These are phyloP conservation scores for Telopea speciosissima DNA, from an alignment of 177 flowering plant species.

Conservation along the genomic window DNA sequence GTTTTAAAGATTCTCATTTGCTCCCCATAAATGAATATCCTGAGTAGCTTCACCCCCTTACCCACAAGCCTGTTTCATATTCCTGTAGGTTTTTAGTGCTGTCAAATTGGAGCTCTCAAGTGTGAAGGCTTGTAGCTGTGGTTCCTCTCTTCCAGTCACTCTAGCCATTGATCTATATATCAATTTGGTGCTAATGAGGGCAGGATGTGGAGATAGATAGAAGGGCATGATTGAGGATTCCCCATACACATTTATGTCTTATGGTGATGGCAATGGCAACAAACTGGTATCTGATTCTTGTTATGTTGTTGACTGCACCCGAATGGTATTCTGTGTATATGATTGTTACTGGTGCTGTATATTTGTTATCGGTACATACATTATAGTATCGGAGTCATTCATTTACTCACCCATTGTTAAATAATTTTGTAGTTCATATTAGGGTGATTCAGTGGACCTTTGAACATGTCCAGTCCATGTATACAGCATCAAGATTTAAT, in stretches of 20 bases:
- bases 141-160: not conserved
- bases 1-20: not conserved
- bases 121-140: not conserved
- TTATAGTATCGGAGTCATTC: no score
- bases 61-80: not conserved
- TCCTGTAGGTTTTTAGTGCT: not conserved
- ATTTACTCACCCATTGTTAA: not conserved
- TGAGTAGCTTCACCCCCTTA: not conserved
- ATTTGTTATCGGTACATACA: not conserved
- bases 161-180: not conserved
- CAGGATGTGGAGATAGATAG: not conserved
- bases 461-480: not conserved
- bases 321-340: not conserved
- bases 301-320: not conserved
- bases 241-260: not conserved
- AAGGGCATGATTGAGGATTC: not conserved
- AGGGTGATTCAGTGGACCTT: not conserved
- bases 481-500: not conserved
- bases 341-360: constrained; percentile 3
- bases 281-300: constrained; percentile 5
- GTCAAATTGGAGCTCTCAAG: not conserved
- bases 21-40: not conserved
- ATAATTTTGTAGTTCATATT: not conserved
- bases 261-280: not conserved
- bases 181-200: not conserved